Base-by-base conservation (phyloP, 2,329 filamentous ascomycete genomes). In the Stachybotrys chlorohalonatus region DNA sequence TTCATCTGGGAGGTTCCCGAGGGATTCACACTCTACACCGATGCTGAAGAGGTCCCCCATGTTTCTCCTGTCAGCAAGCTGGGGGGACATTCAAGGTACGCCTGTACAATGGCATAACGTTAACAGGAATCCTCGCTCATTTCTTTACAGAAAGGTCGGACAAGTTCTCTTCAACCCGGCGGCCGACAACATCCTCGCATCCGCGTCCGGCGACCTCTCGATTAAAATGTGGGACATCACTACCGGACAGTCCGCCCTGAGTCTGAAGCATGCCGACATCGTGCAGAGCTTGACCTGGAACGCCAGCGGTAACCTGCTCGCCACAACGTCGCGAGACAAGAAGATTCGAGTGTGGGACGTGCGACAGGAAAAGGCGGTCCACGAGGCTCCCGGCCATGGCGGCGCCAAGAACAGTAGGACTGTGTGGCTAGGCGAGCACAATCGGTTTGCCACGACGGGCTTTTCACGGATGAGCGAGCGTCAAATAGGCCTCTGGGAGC, bases 391-490 rank as follows among this genome's bases (percentile, higher is more conserved):
- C 6, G 94, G 94, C 58, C 94, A 99, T 70, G 81, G 85, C 32
- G 94, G 94, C 55, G 94, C 94, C 62, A 99, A 99, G 82, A 97
- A 95, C 79, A 96, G 93, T 74, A 87, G 94, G 68, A 87, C 88
- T 32, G 92, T 96, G 13, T 99, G 94, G 94, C 82, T 99, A 81
- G 94, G 93, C 67, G 94, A 97, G 73, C 90, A 95, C 68, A 95
- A 97, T 75, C 86, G 93, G 60, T 86, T 99, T 66, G 94, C 90
- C 53, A 97, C 94, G 2, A 97, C 94, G 6, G 94, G 94, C 60
- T 99, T 99, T 80, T 96, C 92, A 52, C 89, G 86, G 69, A 97
- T 97, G 94, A 97, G 94, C 70, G 94, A 99, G 75, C 86, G 94
- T 53, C 94, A 99, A 71, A 81, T 99, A 62, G 94, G 89, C 53